Percentiles rank a stretch among this genome's conserved stretches.
Conservation (phyloP, 2,329 filamentous ascomycete genomes). For the Cryphonectria radicalis region DNA sequence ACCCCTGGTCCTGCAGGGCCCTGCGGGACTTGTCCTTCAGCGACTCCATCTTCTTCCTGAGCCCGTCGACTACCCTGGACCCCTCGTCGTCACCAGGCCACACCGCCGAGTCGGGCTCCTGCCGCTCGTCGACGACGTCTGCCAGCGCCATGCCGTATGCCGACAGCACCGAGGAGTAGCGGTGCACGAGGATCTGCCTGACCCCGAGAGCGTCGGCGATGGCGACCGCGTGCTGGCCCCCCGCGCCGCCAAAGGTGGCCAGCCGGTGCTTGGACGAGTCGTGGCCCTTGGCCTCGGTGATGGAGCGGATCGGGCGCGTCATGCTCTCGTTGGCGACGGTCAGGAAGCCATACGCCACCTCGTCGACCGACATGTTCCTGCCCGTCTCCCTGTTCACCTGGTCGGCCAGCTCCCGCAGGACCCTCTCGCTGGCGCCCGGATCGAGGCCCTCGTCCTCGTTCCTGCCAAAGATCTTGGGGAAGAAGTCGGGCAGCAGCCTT, state of each 20-base stretch:
- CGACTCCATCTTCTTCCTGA: conserved; percentile 76
- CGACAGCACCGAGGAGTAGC: conserved; percentile 86
- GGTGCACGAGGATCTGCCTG: conserved; percentile 81
- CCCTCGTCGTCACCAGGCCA: conserved; percentile 64
- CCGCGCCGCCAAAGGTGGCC: conserved; percentile 89
- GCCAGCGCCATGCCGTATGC: conserved; percentile 93
- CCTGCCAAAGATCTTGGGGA: conserved; percentile 92
- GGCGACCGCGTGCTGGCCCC: conserved; percentile 89
- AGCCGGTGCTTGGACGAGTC: conserved; percentile 90
- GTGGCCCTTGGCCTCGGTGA: conserved; percentile 91
- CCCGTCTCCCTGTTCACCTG: conserved; percentile 78
- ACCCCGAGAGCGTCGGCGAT: conserved; percentile 86
- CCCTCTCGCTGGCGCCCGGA: conserved; percentile 71
- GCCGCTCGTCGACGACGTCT: conserved; percentile 89
- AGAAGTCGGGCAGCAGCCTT: conserved; percentile 84
- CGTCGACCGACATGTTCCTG: conserved; percentile 74
- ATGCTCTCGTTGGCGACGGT: conserved; percentile 91
- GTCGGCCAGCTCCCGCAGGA: conserved; percentile 76
- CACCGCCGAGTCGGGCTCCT: conserved; percentile 72
- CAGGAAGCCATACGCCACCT: conserved; percentile 87
- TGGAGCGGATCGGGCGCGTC: conserved; percentile 85
- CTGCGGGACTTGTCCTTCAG: conserved; percentile 75
- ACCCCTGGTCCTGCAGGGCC: conserved; percentile 77
- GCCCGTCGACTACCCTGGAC: conserved; percentile 60
- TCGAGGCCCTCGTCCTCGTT: conserved; percentile 84